Conservation (phyloP, 257 asterid species). For the Solanum lignicaule region DNA sequence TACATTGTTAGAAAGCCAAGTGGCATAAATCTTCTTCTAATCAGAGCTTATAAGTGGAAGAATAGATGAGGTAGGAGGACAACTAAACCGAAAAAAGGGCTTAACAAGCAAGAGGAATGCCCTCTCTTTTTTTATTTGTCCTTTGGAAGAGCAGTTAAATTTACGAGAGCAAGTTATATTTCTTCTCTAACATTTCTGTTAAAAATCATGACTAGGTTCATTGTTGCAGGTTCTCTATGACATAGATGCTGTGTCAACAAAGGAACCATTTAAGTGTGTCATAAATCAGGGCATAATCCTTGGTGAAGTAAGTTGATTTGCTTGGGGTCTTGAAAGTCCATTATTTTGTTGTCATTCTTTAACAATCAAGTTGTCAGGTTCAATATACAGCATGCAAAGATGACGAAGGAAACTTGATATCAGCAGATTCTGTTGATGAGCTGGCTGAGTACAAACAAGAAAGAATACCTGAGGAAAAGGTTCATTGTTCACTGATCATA, state of each 20-base stretch:
- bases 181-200: not conserved
- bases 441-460: slow-evolving; percentile 47
- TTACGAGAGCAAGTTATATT: not conserved
- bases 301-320: slow-evolving; percentile 71
- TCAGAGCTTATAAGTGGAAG: not conserved
- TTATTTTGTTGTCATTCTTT: slow-evolving; percentile 9
- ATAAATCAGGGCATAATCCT: slow-evolving; percentile 98
- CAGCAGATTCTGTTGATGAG: slow-evolving; percentile 58
- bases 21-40: not conserved
- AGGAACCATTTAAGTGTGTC: slow-evolving; percentile 95
- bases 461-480: slow-evolving; percentile 69
- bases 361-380: slow-evolving; percentile 54
- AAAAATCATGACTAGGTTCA: not conserved
- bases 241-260: slow-evolving; percentile 74
- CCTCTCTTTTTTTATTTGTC: not conserved
- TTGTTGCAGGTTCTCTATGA: slow-evolving; percentile 85
- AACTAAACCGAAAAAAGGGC: not conserved
- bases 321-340: slow-evolving; percentile 1
- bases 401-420: slow-evolving; percentile 65
- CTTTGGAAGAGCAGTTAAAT: not conserved
- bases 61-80: not conserved
- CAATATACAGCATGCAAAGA: slow-evolving; percentile 71
- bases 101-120: not conserved
- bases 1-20: not conserved
- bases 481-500: slow-evolving; percentile 2